Conservation (phyloP, 176 grass and related monocot genomes). For the Cenchrus purpureus region DNA sequence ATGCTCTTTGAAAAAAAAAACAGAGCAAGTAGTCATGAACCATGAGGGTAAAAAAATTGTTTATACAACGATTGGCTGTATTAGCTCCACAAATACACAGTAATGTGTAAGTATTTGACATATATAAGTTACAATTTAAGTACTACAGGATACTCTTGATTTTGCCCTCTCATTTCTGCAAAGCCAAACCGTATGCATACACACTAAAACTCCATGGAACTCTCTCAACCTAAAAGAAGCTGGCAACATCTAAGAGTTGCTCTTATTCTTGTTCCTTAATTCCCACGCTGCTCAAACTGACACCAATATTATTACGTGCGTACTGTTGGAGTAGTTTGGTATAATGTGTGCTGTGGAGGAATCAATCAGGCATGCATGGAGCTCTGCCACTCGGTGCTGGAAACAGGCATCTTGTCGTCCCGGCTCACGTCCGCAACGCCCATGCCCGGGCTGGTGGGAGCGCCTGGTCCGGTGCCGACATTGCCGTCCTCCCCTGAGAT, state of each 20-base stretch:
- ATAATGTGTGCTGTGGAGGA: neutral
- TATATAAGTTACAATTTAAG: neutral
- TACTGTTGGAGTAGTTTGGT: neutral
- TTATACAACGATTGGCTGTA: neutral
- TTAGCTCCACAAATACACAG: neutral
- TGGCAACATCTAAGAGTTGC: neutral
- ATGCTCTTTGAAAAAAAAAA: no score
- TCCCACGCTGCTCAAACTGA: neutral
- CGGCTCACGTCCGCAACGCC: neutral
- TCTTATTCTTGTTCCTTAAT: conserved; percentile 30
- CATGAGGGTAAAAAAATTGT: no score
- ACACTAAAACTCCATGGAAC: neutral
- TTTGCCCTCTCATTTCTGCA: neutral
- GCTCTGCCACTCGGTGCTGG: conserved; percentile 30
- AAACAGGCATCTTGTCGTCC: conserved; percentile 21
- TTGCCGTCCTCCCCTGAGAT: conserved; percentile 52
- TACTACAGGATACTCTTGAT: no score
- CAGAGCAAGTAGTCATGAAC: no score
- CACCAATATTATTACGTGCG: neutral
- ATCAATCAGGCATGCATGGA: conserved; percentile 16
- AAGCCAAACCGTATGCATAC: neutral
- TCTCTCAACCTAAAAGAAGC: neutral
- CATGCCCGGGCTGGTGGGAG: neutral
- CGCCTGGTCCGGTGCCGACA: neutral
- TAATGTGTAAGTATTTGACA: neutral